Conservation (phyloP, 495 filamentous ascomycete genomes). For the Aspergillus biplanus region DNA sequence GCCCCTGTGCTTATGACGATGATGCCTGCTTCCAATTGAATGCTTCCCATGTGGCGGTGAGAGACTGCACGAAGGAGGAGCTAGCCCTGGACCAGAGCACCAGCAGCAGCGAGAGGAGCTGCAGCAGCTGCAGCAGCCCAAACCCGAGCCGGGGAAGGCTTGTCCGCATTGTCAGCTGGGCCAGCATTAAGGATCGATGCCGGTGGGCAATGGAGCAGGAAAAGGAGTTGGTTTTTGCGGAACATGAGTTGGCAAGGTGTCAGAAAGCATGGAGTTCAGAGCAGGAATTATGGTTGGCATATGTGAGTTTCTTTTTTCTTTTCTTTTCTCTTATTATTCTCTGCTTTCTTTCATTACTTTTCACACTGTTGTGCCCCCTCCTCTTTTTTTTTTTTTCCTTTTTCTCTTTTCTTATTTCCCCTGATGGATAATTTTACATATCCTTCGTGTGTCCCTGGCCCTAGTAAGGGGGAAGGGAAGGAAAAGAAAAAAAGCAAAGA, state of each 20-base stretch:
- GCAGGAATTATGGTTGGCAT: constrained; percentile 45
- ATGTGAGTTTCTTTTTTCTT: constrained; percentile 33
- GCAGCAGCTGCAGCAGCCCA: constrained; percentile 13
- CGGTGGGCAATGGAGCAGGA: constrained; percentile 46
- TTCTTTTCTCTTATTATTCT: constrained; percentile 8
- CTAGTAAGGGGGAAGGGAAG: background rate
- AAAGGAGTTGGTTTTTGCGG: constrained; percentile 33
- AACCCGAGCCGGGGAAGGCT: constrained; percentile 17
- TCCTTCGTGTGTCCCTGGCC: background rate
- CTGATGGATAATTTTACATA: background rate
- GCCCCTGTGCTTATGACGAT: background rate
- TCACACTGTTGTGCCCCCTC: background rate
- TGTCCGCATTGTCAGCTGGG: constrained; percentile 41
- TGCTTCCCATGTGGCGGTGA: constrained; percentile 24
- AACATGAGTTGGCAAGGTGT: constrained; percentile 38
- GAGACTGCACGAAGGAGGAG: constrained; percentile 12
- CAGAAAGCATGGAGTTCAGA: constrained; percentile 51
- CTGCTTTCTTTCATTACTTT: constrained; percentile 9
- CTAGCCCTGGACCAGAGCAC: constrained; percentile 3
- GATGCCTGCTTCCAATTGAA: constrained; percentile 10
- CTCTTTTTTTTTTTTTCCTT: constrained; percentile 5
- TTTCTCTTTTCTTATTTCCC: background rate
- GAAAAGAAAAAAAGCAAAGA: constrained; percentile 5
- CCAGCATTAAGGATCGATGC: constrained; percentile 34
- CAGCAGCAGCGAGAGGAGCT: constrained; percentile 11